Percentiles rank a stretch among this genome's conserved stretches.
These are phyloP conservation scores for Canna indica DNA, from an alignment of 176 grass and related monocot species.

Conservation along the genomic window DNA sequence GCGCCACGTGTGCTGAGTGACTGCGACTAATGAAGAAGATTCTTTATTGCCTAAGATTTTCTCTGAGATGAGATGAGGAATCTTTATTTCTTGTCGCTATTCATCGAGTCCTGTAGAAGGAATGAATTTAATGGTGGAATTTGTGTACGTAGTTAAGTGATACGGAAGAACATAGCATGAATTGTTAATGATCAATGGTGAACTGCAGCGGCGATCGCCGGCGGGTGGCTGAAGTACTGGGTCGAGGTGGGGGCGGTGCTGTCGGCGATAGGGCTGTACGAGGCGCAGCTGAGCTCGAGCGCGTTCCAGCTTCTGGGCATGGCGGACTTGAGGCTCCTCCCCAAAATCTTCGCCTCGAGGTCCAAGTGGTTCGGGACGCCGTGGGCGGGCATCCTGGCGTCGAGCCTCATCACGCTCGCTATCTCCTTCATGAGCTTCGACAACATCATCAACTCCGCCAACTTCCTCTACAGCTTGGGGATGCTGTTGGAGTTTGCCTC, in stretches of 20 bases:
- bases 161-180: not conserved
- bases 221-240: slow-evolving; percentile 80
- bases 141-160: no score
- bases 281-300: slow-evolving; percentile 62
- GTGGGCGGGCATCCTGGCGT: slow-evolving; percentile 58
- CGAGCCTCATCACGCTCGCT: slow-evolving; percentile 51
- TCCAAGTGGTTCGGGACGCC: slow-evolving; percentile 52
- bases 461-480: slow-evolving; percentile 89
- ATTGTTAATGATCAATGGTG: no score
- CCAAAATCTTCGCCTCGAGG: slow-evolving; percentile 34
- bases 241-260: slow-evolving; percentile 89
- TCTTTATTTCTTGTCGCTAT: no score
- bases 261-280: slow-evolving; percentile 74
- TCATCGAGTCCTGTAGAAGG: no score
- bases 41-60: no score
- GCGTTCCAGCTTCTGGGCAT: slow-evolving; percentile 91
- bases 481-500: slow-evolving; percentile 90
- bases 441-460: slow-evolving; percentile 64
- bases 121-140: no score
- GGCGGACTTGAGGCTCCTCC: slow-evolving; percentile 80
- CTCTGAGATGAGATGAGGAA: no score
- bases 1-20: no score
- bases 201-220: slow-evolving; percentile 49
- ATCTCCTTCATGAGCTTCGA: slow-evolving; percentile 89
- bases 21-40: no score